These are phyloP conservation scores for Xylariaceae sp. DNA, from an alignment of 2,329 filamentous ascomycete genomes.

Conservation along the genomic window DNA sequence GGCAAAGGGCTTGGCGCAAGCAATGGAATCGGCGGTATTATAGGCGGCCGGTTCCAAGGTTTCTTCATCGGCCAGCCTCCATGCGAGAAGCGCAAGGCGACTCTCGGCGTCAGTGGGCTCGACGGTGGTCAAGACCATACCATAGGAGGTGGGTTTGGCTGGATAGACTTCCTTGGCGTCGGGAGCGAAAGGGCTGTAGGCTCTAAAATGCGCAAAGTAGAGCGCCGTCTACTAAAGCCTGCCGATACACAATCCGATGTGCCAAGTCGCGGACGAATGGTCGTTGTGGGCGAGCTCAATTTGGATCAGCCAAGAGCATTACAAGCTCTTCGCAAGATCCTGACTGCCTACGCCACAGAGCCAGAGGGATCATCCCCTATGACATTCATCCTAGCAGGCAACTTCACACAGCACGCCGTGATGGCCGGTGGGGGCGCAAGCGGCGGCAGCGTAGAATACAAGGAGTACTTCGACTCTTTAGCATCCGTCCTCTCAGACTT, in stretches of 20 bases:
- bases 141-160: constrained; percentile 82
- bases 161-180: constrained; percentile 93
- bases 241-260: constrained; percentile 29
- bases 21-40: constrained; percentile 81
- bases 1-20: constrained; percentile 71
- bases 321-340: constrained; percentile 75
- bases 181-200: constrained; percentile 86
- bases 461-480: constrained; percentile 89
- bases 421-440: constrained; percentile 67
- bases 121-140: constrained; percentile 59
- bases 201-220: constrained; percentile 76
- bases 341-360: constrained; percentile 69
- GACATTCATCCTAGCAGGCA: constrained; percentile 79
- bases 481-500: constrained; percentile 82
- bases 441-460: constrained; percentile 89
- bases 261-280: constrained; percentile 51
- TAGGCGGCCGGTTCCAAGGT: constrained; percentile 87
- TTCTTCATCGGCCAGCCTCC: constrained; percentile 91
- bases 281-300: constrained; percentile 83
- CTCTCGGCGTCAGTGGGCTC: constrained; percentile 66
- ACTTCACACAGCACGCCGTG: constrained; percentile 69
- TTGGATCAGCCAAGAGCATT: constrained; percentile 82
- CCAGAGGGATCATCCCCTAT: constrained; percentile 66
- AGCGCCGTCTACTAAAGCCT: constrained; percentile 60
- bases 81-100: constrained; percentile 77